A percentile compares a stretch with the other conserved stretches of the same genome.
Evolutionary conservation across 2,329 filamentous ascomycete species (phyloP).

Genomic region (Penicillium polonicum): DNA sequence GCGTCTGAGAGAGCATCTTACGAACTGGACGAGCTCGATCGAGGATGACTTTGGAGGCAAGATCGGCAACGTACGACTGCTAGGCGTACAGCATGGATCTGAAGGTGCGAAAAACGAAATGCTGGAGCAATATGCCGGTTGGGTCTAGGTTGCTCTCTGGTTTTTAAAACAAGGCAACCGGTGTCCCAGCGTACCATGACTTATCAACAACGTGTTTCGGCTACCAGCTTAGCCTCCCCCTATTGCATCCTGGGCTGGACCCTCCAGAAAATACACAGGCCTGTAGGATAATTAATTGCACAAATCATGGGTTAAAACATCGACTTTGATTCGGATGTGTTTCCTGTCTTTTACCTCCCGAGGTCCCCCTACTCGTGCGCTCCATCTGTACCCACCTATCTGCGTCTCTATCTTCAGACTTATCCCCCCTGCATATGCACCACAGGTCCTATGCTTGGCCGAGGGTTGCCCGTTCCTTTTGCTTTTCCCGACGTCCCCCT

Average conservation of each 20-base stretch:
- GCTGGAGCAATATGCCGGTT: conserved; percentile 39
- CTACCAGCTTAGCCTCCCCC: neutral
- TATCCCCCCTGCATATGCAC: conserved; percentile 13
- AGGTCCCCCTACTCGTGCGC: neutral
- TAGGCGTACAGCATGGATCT: conserved; percentile 48
- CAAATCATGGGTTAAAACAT: conserved; percentile 8
- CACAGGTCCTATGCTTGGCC: conserved; percentile 2
- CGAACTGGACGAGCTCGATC: conserved; percentile 59
- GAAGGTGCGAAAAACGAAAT: conserved; percentile 46
- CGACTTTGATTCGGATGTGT: neutral
- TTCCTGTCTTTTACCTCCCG: neutral
- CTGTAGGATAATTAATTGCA: conserved; percentile 7
- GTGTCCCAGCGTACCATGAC: neutral
- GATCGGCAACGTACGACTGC: conserved; percentile 46
- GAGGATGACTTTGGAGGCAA: conserved; percentile 47
- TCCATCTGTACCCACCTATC: neutral
- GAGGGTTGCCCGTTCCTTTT: neutral
- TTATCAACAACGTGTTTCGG: conserved; percentile 1
- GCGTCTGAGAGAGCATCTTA: conserved; percentile 62
- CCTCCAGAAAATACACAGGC: conserved; percentile 4
- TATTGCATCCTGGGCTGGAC: conserved; percentile 5
- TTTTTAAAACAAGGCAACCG: conserved; percentile 6
- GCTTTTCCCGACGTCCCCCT: too few species aligned
- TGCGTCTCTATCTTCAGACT: neutral
- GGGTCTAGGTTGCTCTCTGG: conserved; percentile 28